Evolutionary conservation across 805 yeast species (phyloP).

Genomic region (Candida gorgasii): DNA sequence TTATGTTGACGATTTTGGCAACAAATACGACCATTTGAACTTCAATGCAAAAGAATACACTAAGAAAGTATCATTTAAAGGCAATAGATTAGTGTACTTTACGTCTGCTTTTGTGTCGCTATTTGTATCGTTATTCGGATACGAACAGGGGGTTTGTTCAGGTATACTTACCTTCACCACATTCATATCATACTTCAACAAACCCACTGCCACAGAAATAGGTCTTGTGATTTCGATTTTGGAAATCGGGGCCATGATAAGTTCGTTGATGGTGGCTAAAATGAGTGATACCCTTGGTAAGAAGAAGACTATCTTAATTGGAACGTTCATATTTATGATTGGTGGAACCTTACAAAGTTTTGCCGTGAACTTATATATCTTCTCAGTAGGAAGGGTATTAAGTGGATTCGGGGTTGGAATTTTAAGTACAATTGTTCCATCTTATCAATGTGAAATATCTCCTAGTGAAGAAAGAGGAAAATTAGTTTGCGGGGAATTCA

Average conservation of each 20-base stretch:
- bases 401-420: conserved; percentile 89
- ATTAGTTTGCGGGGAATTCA: conserved; percentile 83
- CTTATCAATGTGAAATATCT: conserved; percentile 84
- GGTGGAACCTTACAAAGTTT: conserved; percentile 78
- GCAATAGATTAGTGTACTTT: conserved; percentile 41
- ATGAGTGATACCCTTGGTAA: conserved; percentile 81
- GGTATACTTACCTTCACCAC: conserved; percentile 77
- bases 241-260: conserved; percentile 83
- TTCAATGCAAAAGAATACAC: conserved; percentile 38
- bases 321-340: conserved; percentile 72
- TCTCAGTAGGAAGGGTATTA: conserved; percentile 75
- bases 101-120: conserved; percentile 47
- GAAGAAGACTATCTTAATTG: conserved; percentile 73
- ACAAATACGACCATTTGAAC: conserved; percentile 35
- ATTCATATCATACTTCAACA: conserved; percentile 65
- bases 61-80: conserved; percentile 33
- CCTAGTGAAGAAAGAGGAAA: conserved; percentile 86
- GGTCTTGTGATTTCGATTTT: conserved; percentile 88
- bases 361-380: conserved; percentile 51
- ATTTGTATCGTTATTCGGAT: conserved; percentile 42
- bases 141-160: conserved; percentile 79
- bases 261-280: conserved; percentile 76
- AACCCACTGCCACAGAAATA: conserved; percentile 72
- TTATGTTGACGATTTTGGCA: conserved; percentile 34
- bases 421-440: conserved; percentile 80